Percentiles rank a stretch among this genome's conserved stretches.
These are phyloP conservation scores for Leucoagaricus sp. DNA, from an alignment of 1,284 basidiomycete genomes.

Conservation along the genomic window DNA sequence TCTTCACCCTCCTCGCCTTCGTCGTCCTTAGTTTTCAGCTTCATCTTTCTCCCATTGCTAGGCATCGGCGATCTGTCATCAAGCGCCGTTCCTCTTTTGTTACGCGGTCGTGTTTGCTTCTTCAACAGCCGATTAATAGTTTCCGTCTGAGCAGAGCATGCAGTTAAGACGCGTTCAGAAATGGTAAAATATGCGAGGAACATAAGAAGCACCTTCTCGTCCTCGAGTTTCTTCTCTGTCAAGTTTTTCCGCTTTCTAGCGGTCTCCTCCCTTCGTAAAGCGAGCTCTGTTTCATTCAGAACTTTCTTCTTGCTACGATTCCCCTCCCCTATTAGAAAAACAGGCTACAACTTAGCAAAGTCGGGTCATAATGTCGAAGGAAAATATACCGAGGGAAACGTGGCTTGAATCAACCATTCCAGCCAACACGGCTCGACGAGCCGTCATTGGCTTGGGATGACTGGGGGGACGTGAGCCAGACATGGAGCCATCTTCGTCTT, in stretches of 20 bases:
- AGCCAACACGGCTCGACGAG: conserved; percentile 71
- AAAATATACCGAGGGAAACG: conserved; percentile 56
- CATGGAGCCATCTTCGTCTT: conserved; percentile 39
- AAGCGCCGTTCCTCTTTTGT: conserved; percentile 58
- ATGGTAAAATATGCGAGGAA: not conserved
- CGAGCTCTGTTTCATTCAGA: conserved; percentile 81
- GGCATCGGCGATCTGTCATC: conserved; percentile 41
- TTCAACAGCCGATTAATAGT: conserved; percentile 91
- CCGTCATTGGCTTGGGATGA: conserved; percentile 54
- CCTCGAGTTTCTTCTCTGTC: conserved; percentile 88
- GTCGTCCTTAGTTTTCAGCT: conserved; percentile 29
- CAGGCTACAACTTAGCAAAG: not conserved
- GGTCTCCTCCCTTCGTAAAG: conserved; percentile 81
- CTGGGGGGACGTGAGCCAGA: conserved; percentile 30
- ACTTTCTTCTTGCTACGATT: conserved; percentile 70
- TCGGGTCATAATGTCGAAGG: conserved; percentile 5
- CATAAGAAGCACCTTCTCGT: conserved; percentile 72
- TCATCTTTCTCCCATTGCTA: conserved; percentile 23
- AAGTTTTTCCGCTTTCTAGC: conserved; percentile 85
- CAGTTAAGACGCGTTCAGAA: not conserved
- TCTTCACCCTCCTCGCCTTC: conserved; percentile 35
- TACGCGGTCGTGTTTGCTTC: conserved; percentile 76
- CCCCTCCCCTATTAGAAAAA: conserved; percentile 37
- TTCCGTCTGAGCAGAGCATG: conserved; percentile 57
- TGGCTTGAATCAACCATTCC: conserved; percentile 67